Base-by-base conservation (phyloP, 108 stramenopile genomes). In the Nitzschia inconspicua region DNA sequence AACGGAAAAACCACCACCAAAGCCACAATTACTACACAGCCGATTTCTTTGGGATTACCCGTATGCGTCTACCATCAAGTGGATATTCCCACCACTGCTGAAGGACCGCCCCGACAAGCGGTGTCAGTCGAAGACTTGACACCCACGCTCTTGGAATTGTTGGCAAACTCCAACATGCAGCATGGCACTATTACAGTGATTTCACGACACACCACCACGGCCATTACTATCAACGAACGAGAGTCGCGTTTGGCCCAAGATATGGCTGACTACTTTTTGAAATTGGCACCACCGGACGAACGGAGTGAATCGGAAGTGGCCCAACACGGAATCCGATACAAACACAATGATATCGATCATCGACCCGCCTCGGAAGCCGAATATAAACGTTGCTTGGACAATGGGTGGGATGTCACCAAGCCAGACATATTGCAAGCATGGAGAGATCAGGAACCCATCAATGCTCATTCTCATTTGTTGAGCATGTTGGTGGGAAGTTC, bases 401-500 rank as follows among this genome's bases (percentile, higher is more conserved):
- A 92, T 73, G 91, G 86, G 47, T 92, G 91, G 91, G 73, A 88
- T 60, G 82, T 92, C 76, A 83, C 84, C 41, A 66, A 88, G 66
- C 63, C 79, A 8, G 75, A 60, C 6, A 32, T 52, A 62, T 54
- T 89, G 42, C 66, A 78, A 65, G 68, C 66, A 46, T 94, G 93
- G 93, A 68, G 88, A 47, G 85, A 74, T 46, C 93, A 94, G 57
- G 93, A 94, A 60, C 93, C 93, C 10, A 90, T 94, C 43, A 94
- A 94, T 73, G 87, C 93, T 8, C 93, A 94, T 64, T 86, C 85
- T 37, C 93, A 94, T 73, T 62, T 94, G 47, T 57, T 86, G 27
- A 75, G 73, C 27, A 94, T 94, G 85, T 59, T 89, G 60, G 44
- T 86, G 47, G 93, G 93, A 7, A 79, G 80, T 44, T 72, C 71